Percentiles rank a stretch among this genome's conserved stretches.
phyloP scores from a whole-genome alignment of 139 green algal genomes.

The Trebouxia sp. region DNA sequence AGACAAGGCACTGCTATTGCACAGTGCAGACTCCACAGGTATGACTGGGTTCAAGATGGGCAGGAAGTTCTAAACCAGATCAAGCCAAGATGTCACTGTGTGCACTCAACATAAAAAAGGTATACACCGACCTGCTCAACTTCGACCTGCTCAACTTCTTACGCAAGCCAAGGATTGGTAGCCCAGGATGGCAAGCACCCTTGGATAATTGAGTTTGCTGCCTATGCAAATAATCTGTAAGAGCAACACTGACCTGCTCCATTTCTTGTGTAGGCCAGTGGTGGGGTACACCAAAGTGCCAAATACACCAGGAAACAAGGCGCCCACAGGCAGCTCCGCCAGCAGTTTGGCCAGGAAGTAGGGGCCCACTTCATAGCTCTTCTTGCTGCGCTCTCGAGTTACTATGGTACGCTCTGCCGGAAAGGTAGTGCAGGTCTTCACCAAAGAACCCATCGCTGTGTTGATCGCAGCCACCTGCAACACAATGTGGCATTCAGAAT shows the following conservation, averaged over 20 bases:
- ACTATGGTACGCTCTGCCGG: constrained; percentile 80
- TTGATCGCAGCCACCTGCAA: constrained; percentile 85
- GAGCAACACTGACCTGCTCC: background rate
- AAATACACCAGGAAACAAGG: constrained; percentile 86
- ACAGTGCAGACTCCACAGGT: background rate
- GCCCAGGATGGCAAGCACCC: no score
- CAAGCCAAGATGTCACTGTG: no score
- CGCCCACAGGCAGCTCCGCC: constrained; percentile 83
- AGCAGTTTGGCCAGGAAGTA: constrained; percentile 85
- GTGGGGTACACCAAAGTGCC: constrained; percentile 80
- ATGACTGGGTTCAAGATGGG: no score
- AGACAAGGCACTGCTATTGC: background rate
- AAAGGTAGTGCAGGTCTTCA: constrained; percentile 92
- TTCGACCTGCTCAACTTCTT: no score
- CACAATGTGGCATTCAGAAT: no score
- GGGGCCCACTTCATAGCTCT: constrained; percentile 47
- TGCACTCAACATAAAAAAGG: no score
- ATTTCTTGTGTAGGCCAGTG: constrained; percentile 68
- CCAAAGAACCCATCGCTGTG: constrained; percentile 80
- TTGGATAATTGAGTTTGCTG: no score
- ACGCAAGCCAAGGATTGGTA: no score
- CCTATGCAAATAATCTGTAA: no score
- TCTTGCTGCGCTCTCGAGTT: constrained; percentile 72
- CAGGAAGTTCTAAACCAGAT: no score
- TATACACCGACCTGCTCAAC: no score